Evolutionary conservation across 139 green algal species (phyloP), one percentile per base, ranked within the genome.

Genomic region (Deuterostichococcus epilithicus): DNA sequence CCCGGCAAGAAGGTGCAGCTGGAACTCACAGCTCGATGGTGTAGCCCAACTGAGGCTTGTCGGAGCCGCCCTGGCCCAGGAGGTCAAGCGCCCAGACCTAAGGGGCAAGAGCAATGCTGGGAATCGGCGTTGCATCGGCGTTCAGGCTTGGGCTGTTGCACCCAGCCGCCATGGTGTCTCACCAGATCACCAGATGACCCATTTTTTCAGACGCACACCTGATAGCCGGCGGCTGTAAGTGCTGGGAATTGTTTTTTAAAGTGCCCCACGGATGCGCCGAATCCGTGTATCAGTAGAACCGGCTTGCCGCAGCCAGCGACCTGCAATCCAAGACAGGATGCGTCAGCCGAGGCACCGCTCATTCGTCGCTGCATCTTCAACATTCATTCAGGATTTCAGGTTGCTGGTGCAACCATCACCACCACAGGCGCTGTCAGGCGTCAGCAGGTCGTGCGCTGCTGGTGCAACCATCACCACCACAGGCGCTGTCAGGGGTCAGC

Each of bases 71-170:
- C 80, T 92, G 92, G 32, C 92, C 92, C 37, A 97, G 76, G 5
- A 97, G 71, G 82, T 97, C 92, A 1, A 95, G 67, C 0, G 92
- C 90, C 72, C 94, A 95, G n/a, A 97, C 92, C 89, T 94, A 79
- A 36, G 68, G 25, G 42, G 58, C 30, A n/a, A n/a, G n/a, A n/a
- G n/a, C n/a, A n/a, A n/a, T n/a, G n/a, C n/a, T n/a, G n/a, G n/a
- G n/a, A n/a, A n/a, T n/a, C n/a, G n/a, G n/a, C n/a, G n/a, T n/a
- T n/a, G n/a, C n/a, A n/a, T n/a, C n/a, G n/a, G n/a, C n/a, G n/a
- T n/a, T n/a, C n/a, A n/a, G n/a, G n/a, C n/a, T n/a, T n/a, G n/a
- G n/a, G n/a, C n/a, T n/a, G n/a, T n/a, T n/a, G n/a, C n/a, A n/a
- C n/a, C n/a, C n/a, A n/a, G n/a, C n/a, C 38, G 26, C 59, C 26